phyloP scores from a whole-genome alignment of 2,329 filamentous ascomycete genomes.

The Rugonectria rugulosa region DNA sequence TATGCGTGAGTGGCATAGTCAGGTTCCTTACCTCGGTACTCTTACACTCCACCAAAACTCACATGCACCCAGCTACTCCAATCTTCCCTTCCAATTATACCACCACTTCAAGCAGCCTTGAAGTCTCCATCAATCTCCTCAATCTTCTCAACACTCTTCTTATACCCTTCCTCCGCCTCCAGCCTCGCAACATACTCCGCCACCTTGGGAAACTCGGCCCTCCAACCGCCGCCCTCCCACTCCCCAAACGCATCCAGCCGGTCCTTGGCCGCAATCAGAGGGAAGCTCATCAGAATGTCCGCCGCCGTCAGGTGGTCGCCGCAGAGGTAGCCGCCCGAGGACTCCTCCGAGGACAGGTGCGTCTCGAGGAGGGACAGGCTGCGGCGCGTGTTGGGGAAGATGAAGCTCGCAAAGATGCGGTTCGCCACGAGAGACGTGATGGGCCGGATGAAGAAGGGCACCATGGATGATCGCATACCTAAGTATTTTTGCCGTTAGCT shows the following conservation, averaged over 20 bases:
- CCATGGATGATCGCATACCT: constrained; percentile 53
- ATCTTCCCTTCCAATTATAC: too few relatives aligned
- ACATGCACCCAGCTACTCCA: too few relatives aligned
- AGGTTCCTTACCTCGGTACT: too few relatives aligned
- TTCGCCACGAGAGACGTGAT: constrained; percentile 56
- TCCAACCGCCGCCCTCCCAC: constrained; percentile 52
- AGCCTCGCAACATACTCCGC: constrained; percentile 56
- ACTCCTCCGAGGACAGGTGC: constrained; percentile 51
- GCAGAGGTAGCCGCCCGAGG: constrained; percentile 57
- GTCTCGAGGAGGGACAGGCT: constrained; percentile 60
- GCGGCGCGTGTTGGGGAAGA: constrained; percentile 56
- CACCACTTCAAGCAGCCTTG: constrained; percentile 1
- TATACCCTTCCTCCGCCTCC: constrained; percentile 56
- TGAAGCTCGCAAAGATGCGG: constrained; percentile 48
- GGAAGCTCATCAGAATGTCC: constrained; percentile 63
- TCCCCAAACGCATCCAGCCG: constrained; percentile 50
- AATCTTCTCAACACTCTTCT: constrained; percentile 57
- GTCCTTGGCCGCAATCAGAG: constrained; percentile 53
- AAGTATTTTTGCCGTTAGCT: not conserved
- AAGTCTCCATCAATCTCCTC: constrained; percentile 56
- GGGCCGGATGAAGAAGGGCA: constrained; percentile 63
- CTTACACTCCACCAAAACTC: too few relatives aligned
- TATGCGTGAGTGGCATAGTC: too few relatives aligned
- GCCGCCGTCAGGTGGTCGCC: constrained; percentile 58
- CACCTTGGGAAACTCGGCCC: constrained; percentile 51